Evolutionary conservation across 1,139 yeast genomes (phyloP).

Genomic region (Lodderomyces orthopsilosis): DNA sequence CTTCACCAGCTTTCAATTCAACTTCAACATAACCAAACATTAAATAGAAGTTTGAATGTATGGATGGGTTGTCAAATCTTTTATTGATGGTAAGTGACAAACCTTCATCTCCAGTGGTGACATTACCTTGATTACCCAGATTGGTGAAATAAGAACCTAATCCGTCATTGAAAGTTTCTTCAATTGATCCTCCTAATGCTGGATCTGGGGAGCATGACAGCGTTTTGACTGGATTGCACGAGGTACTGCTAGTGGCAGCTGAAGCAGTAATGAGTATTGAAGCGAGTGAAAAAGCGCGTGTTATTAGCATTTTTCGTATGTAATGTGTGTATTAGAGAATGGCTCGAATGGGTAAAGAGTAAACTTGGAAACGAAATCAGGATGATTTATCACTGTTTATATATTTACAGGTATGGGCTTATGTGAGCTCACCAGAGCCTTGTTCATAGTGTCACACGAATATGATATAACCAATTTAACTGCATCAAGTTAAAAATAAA

Average conservation of each 20-base stretch:
- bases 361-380: too few species aligned
- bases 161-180: slow-evolving; percentile 42
- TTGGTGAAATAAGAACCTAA: slow-evolving; percentile 41
- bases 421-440: too few species aligned
- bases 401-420: too few species aligned
- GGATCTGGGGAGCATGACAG: slow-evolving; percentile 38
- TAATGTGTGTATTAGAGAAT: too few species aligned
- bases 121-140: slow-evolving; percentile 23
- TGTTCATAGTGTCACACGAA: background rate
- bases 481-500: background rate
- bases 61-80: slow-evolving; percentile 71
- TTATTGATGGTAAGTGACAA: slow-evolving; percentile 55
- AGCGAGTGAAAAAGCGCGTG: slow-evolving; percentile 1
- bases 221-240: slow-evolving; percentile 35
- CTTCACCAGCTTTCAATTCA: slow-evolving; percentile 65
- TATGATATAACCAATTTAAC: background rate
- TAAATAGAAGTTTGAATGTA: slow-evolving; percentile 72
- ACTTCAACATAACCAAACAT: slow-evolving; percentile 87
- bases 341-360: too few species aligned
- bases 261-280: background rate
- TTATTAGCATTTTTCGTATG: background rate
- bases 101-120: slow-evolving; percentile 39
- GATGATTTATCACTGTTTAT: too few species aligned
- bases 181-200: slow-evolving; percentile 56
- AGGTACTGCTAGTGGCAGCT: background rate